Percentiles rank a stretch among this genome's conserved stretches.
Conservation (phyloP, 768 basidiomycete genomes). For the Boletus coccyginus region DNA sequence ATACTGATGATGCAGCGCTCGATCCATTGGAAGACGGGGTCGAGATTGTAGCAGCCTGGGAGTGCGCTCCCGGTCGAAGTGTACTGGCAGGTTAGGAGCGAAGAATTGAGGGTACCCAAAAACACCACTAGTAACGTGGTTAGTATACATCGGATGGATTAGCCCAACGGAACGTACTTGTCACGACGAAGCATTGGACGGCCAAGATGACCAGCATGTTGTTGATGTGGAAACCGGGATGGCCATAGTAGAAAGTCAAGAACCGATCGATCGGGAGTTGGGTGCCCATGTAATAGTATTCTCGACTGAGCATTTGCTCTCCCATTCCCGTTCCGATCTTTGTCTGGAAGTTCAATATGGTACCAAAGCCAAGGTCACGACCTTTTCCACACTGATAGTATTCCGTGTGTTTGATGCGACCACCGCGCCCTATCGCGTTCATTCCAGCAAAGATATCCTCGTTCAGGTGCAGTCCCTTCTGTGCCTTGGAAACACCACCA, state of each 20-base stretch:
- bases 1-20: slow-evolving; percentile 95
- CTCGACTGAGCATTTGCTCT: slow-evolving; percentile 98
- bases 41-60: slow-evolving; percentile 92
- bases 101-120: slow-evolving; percentile 87
- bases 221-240: slow-evolving; percentile 99
- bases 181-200: slow-evolving; percentile 92
- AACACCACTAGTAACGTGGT: slow-evolving; percentile 69
- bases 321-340: slow-evolving; percentile 99
- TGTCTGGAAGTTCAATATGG: slow-evolving; percentile 98
- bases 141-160: slow-evolving; percentile 10
- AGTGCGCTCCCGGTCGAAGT: slow-evolving; percentile 67
- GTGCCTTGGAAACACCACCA: slow-evolving; percentile 97
- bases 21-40: slow-evolving; percentile 95
- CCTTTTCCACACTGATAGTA: slow-evolving; percentile 99
- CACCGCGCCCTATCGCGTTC: slow-evolving; percentile 96
- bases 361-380: slow-evolving; percentile 97
- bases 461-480: slow-evolving; percentile 98
- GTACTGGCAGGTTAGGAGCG: slow-evolving; percentile 79
- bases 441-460: slow-evolving; percentile 99
- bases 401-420: slow-evolving; percentile 97
- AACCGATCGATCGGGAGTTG: slow-evolving; percentile 98
- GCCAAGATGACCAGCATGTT: slow-evolving; percentile 98
- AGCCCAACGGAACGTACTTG: slow-evolving; percentile 52
- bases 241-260: slow-evolving; percentile 99
- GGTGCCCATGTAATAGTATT: slow-evolving; percentile 98